Base-by-base conservation (phyloP, 2,329 filamentous ascomycete species). In the Ascochyta lentis region DNA sequence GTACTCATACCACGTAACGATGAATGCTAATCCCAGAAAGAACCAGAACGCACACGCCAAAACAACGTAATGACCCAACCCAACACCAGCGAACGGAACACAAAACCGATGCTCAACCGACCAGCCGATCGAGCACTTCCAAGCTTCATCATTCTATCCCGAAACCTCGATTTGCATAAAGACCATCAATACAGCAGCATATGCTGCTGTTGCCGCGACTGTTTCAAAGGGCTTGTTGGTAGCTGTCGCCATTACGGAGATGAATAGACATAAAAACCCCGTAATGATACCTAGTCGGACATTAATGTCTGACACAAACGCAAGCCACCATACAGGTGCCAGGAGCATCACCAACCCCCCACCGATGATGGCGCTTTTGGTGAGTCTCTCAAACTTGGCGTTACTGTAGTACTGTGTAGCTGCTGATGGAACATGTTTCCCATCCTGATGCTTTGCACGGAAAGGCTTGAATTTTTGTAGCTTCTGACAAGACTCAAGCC, bases 241-340 rank as follows among this genome's bases (percentile, higher is more conserved):
- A 4, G 59, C 55, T 4, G 49, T 34, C 1, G 58, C 41, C 61
- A 66, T 61, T 6, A 62, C 19, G 1, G 15, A 42, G 2, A 63
- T 57, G 27, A 70, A 69, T 0, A 61, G 16, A 12, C 38, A 33
- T 3, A 71, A 19, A 34, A 71, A 70, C 2, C 47, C 61, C 0
- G 67, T 70, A n/a, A 70, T 69, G 34, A 68, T 54, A 3, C 34
- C 48, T 5, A 70, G 33, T 29, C 60, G 39, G 4, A 8, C 41
- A 9, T 29, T 35, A 10, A 43, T 63, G 2, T 33, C 41, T 1
- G 45, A 34, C 0, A 59, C 49, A 37, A 46, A 60, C 15, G 60
- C 61, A 7, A 70, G 41, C 58, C 49, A 58, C 69, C 66, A 71
- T 35, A 70, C 22, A 1, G 69, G 66, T 3, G 49, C 62, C 9